Percentiles rank a stretch among this genome's conserved stretches.
Evolutionary conservation across 345 rosid genomes (phyloP).

Genomic region (Dipteronia dyeriana): DNA sequence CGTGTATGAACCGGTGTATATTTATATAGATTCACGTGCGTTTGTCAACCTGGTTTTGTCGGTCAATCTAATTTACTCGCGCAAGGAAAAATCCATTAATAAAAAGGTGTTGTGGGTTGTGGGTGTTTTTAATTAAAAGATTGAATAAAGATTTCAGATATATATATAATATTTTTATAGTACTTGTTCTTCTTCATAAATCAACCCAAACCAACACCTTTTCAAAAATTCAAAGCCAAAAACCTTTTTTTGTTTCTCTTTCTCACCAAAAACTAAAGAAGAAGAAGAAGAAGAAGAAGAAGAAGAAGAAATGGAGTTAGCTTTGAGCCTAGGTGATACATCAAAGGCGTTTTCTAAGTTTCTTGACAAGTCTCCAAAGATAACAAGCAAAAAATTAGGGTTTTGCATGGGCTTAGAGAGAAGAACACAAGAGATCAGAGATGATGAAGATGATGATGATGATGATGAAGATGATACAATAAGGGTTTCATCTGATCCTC

Average conservation of each 20-base stretch:
- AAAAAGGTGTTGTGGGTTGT: constrained; percentile 12
- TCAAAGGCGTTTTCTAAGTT: constrained; percentile 66
- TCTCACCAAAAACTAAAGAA: background rate
- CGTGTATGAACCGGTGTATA: constrained; percentile 45
- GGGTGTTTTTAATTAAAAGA: constrained; percentile 7
- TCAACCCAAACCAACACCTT: background rate
- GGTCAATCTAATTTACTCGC: constrained; percentile 54
- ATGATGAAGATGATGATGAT: no score
- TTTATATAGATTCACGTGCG: constrained; percentile 79
- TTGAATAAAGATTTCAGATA: constrained; percentile 11
- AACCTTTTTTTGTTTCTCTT: background rate
- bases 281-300: background rate
- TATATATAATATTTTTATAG: no score
- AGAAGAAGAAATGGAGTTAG: constrained; percentile 64
- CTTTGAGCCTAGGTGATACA: constrained; percentile 78
- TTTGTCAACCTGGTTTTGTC: constrained; percentile 59
- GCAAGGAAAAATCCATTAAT: constrained; percentile 12
- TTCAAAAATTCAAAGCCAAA: background rate
- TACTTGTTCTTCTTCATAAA: constrained; percentile 1
- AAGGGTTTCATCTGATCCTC: constrained; percentile 50
- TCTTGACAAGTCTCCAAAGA: constrained; percentile 46
- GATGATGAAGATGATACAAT: constrained; percentile 11
- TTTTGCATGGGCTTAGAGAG: constrained; percentile 63
- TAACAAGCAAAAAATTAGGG: constrained; percentile 51
- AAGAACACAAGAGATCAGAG: constrained; percentile 23